These are phyloP conservation scores for Musa acuminata DNA, from an alignment of 176 grass and related monocot species.

Conservation along the genomic window DNA sequence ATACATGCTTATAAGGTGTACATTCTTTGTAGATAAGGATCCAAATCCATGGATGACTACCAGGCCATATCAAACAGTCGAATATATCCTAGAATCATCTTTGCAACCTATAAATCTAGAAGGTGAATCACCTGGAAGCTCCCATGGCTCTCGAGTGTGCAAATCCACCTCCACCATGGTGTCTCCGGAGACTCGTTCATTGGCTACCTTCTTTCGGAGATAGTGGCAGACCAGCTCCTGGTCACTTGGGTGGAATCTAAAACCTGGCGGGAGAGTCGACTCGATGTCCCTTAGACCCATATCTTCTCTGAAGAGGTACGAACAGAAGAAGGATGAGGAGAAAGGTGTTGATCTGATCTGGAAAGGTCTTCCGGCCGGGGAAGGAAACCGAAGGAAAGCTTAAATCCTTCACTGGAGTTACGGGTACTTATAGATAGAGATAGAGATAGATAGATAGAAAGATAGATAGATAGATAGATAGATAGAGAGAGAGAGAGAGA, in stretches of 20 bases:
- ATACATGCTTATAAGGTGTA: no score
- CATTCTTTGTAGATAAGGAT: no score
- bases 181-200: conserved; percentile 9
- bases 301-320: not conserved
- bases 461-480: no score
- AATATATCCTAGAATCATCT: no score
- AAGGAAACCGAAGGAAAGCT: not conserved
- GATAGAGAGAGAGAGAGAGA: no score
- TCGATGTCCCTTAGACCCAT: conserved; percentile 21
- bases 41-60: no score
- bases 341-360: not conserved
- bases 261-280: conserved; percentile 13
- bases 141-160: conserved; percentile 22
- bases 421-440: not conserved
- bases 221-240: conserved; percentile 25
- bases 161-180: conserved; percentile 28
- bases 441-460: no score
- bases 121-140: conserved; percentile 12
- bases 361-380: not conserved
- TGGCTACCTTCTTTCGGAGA: conserved; percentile 11
- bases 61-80: no score
- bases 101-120: not conserved
- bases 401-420: not conserved
- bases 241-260: conserved; percentile 19
- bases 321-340: not conserved